Conservation (phyloP, 1,284 basidiomycete genomes). For the Ceratobasidium sp. region DNA sequence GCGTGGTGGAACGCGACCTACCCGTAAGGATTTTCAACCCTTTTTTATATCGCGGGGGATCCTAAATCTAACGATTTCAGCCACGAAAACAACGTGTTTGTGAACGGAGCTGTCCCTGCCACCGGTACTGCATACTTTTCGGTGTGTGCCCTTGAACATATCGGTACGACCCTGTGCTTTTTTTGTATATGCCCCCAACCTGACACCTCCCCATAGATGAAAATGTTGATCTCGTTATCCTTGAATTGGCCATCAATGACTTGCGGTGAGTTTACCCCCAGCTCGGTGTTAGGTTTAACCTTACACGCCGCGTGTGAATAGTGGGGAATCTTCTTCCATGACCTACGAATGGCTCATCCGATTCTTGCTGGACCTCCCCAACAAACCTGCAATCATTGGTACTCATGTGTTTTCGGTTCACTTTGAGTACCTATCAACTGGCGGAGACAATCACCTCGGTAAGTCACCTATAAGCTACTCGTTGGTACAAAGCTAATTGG, state of each 20-base stretch:
- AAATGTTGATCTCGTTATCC: conserved; percentile 48
- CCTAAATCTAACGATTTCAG: background rate
- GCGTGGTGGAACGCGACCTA: conserved; percentile 46
- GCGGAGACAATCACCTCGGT: conserved; percentile 49
- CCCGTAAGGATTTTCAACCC: conserved; percentile 25
- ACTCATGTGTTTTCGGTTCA: conserved; percentile 45
- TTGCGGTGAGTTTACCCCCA: conserved; percentile 32
- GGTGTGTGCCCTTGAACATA: conserved; percentile 48
- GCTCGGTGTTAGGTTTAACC: background rate
- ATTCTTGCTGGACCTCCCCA: conserved; percentile 42
- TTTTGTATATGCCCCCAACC: background rate
- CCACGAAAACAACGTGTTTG: conserved; percentile 34
- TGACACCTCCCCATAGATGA: conserved; percentile 13
- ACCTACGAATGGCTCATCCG: conserved; percentile 49
- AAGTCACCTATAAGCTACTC: background rate
- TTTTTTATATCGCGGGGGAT: background rate
- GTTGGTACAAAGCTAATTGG: background rate
- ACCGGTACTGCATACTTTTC: conserved; percentile 48
- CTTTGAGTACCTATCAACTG: conserved; percentile 46
- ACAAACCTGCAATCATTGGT: conserved; percentile 47
- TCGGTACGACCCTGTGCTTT: conserved; percentile 5
- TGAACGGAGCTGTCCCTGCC: conserved; percentile 48
- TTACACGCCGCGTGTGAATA: background rate
- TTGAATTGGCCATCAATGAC: conserved; percentile 49
- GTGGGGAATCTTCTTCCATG: conserved; percentile 45